Evolutionary conservation across 345 rosid species (phyloP).

Genomic region (Psidium friedrichsthalianum): DNA sequence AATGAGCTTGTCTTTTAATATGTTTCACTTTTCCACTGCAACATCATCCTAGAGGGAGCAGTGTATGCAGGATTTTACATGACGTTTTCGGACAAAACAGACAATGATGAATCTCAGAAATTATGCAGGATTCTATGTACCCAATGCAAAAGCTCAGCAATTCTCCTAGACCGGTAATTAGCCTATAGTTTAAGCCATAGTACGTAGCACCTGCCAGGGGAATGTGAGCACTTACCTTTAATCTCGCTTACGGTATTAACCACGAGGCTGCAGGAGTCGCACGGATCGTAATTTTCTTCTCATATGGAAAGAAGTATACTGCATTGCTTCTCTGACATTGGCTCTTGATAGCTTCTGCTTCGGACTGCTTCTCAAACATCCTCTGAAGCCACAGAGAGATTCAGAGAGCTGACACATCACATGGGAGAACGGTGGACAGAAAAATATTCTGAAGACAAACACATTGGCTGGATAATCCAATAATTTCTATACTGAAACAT

Average conservation of each 20-base stretch:
- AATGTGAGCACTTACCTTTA: background rate
- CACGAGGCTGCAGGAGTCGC: background rate
- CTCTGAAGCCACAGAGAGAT: background rate
- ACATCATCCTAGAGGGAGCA: background rate
- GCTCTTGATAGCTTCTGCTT: background rate
- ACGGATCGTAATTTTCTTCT: background rate
- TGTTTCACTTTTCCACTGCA: background rate
- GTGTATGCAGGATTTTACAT: background rate
- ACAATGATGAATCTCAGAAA: background rate
- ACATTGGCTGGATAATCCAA: background rate
- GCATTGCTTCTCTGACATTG: background rate
- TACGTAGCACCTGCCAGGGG: background rate
- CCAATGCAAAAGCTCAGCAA: background rate
- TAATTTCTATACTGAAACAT: background rate
- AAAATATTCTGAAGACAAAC: background rate
- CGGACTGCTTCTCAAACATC: background rate
- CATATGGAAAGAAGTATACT: background rate
- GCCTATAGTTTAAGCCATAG: background rate
- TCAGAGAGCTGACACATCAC: background rate
- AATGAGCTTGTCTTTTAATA: background rate
- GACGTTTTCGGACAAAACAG: background rate
- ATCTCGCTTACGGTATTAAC: background rate
- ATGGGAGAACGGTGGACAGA: background rate
- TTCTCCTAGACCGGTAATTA: background rate
- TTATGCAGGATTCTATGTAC: background rate